Percentiles rank a stretch among this genome's conserved stretches.
These are phyloP conservation scores for Cordia subcordata DNA, from an alignment of 257 asterid genomes.

Conservation along the genomic window DNA sequence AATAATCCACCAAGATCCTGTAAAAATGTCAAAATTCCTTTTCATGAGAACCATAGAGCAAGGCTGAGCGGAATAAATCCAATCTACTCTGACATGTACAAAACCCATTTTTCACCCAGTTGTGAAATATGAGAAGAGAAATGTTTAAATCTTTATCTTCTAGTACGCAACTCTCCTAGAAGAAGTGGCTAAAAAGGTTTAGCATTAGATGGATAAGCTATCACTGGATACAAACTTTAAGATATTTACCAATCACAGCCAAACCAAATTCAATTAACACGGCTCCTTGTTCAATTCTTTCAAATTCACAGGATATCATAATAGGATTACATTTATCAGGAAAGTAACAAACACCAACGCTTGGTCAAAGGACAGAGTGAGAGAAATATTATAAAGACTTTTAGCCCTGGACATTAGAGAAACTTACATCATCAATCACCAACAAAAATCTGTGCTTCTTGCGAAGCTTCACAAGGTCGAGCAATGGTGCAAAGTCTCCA, in stretches of 20 bases:
- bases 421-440: conserved; percentile 93
- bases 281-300: no score
- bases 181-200: neutral
- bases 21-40: neutral
- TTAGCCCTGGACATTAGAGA: conserved; percentile 7
- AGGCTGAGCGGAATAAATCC: neutral
- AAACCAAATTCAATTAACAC: no score
- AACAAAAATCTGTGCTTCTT: conserved; percentile 84
- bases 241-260: no score
- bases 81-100: neutral
- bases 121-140: no score
- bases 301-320: no score
- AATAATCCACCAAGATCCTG: neutral
- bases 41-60: no score
- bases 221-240: no score
- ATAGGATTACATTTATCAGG: no score
- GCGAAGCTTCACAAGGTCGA: conserved; percentile 79
- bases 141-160: no score
- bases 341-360: neutral
- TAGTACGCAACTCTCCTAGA: neutral
- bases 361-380: neutral
- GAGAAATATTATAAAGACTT: conserved; percentile 2
- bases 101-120: neutral
- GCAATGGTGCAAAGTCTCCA: conserved; percentile 95
- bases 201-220: no score